Evolutionary conservation across 1,284 basidiomycete genomes (phyloP), one percentile per base, ranked within the genome.

Genomic region (Waitea zeae): DNA sequence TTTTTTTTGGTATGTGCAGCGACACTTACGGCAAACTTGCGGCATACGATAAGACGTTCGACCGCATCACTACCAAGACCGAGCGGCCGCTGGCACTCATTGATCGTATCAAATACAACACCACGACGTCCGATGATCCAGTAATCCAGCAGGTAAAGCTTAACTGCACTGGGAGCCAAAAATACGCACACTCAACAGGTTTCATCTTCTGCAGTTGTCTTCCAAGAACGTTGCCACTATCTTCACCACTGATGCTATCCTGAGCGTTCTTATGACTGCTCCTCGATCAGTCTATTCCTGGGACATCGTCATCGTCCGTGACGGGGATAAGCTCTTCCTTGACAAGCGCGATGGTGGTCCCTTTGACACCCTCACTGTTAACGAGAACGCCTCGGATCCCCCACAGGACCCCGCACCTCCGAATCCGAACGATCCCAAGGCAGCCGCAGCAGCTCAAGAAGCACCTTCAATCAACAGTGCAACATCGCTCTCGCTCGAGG

Each of bases 331-430:
- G 54, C 59, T 99, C 17, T 98, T 88, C 67, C 74, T 99, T 44
- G 95, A 99, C 67, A 98, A 99, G 61, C 84, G 95, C 39, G 90
- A 95, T 53, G 92, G 92, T 20, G 93, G 93, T 37, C 82, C 93
- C 1, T 96, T 98, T 46, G 86, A 99, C 58, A 95, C 83, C 36
- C 79, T 97, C 39, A 96, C 92, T 13, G 95, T 99, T 50, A 98
- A 98, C 59, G 95, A 99, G 63, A 98, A 99, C 54, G 90, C 95
- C 4, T 69, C 79, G 4, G 95, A 98, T 57, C 88, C 95, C 24
- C 95, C 95, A 4, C 71, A 83, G 46, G 92, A 97, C 54, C 72
- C 79, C 24, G 49, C 76, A 13, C 71, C 87, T 38, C 69, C 74
- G 5, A 82, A 82, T 46, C 74, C 77, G 3, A 52, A 53, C 17